Percentiles rank a stretch among this genome's conserved stretches.
These are phyloP conservation scores for Boletus subparvulus DNA, from an alignment of 768 basidiomycete genomes.

Conservation along the genomic window DNA sequence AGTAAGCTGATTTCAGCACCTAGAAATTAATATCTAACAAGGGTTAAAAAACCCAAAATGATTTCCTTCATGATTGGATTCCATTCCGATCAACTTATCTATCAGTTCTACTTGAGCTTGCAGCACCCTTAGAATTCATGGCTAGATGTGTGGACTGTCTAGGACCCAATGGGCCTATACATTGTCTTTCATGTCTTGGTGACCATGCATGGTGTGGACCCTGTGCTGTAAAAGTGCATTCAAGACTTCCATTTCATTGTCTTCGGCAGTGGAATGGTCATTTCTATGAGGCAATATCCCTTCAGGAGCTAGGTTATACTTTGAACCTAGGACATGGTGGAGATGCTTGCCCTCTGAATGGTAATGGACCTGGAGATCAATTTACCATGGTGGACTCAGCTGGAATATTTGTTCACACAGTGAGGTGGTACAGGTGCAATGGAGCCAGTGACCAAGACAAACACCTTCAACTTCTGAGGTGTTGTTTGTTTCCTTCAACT, in stretches of 20 bases:
- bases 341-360: not conserved
- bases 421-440: not conserved
- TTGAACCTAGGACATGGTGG: not conserved
- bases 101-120: not conserved
- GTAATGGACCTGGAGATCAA: no score
- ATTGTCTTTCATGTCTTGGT: not conserved
- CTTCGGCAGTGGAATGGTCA: not conserved
- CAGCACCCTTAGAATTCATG: not conserved
- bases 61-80: not conserved
- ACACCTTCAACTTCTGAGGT: not conserved
- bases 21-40: no score
- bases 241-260: not conserved
- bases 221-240: not conserved
- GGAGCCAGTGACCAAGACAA: not conserved
- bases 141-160: not conserved
- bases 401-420: not conserved
- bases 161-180: not conserved
- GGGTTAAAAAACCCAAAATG: not conserved
- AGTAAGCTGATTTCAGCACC: no score
- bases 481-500: slow-evolving; percentile 3
- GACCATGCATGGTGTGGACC: not conserved
- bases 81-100: not conserved
- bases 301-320: not conserved
- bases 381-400: not conserved
- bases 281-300: not conserved